Evolutionary conservation across 306 rosid species (phyloP).

Genomic region (Crotalaria pallida): DNA sequence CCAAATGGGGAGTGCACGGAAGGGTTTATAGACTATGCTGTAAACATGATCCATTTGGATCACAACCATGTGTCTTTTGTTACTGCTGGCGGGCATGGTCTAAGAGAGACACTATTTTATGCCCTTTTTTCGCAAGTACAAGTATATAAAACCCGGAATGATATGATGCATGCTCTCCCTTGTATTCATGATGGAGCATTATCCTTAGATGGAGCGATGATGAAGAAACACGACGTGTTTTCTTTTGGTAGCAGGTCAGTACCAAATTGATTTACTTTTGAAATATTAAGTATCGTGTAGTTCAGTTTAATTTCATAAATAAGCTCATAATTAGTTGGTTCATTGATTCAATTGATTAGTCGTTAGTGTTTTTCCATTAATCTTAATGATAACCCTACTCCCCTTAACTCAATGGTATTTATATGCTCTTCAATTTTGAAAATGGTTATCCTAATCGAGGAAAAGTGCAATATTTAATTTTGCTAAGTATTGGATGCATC

Average conservation of each 20-base stretch:
- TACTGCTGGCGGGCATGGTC: slow-evolving; percentile 48
- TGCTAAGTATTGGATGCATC: too few relatives aligned
- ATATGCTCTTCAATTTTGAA: too few relatives aligned
- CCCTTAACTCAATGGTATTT: neutral
- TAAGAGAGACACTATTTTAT: slow-evolving; percentile 62
- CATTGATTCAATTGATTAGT: neutral
- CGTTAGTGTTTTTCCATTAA: neutral
- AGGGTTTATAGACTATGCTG: slow-evolving; percentile 66
- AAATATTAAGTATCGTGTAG: neutral
- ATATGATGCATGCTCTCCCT: slow-evolving; percentile 51
- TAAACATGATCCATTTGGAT: slow-evolving; percentile 55
- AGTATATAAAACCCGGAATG: slow-evolving; percentile 40
- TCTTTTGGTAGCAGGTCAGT: slow-evolving; percentile 45
- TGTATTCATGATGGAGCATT: slow-evolving; percentile 59
- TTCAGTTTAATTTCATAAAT: neutral
- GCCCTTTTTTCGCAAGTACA: slow-evolving; percentile 45
- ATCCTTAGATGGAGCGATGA: slow-evolving; percentile 69
- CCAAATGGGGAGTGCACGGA: slow-evolving; percentile 49
- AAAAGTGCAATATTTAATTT: too few relatives aligned
- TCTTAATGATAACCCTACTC: neutral
- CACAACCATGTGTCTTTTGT: slow-evolving; percentile 28
- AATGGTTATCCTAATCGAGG: too few relatives aligned
- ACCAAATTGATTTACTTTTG: neutral
- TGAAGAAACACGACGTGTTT: slow-evolving; percentile 44
- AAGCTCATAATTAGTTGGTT: neutral